Percentiles rank a stretch among this genome's conserved stretches.
phyloP scores from a whole-genome alignment of 2,329 filamentous ascomycete genomes.

The Penicillium crustosum region DNA sequence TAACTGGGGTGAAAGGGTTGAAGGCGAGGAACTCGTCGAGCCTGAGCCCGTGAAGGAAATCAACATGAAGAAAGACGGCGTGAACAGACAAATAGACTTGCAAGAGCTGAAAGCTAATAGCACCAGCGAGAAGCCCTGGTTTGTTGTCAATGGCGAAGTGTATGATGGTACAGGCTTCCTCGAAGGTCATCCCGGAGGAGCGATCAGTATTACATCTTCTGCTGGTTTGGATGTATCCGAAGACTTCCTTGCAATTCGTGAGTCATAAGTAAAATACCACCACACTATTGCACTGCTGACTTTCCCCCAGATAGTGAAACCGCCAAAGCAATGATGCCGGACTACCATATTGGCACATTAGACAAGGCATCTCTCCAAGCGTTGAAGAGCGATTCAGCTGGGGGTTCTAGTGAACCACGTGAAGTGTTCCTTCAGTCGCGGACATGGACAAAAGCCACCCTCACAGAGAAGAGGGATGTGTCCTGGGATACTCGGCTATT shows the following conservation, averaged over 20 bases:
- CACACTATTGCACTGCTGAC: conserved; percentile 26
- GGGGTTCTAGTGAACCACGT: conserved; percentile 48
- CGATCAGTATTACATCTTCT: conserved; percentile 76
- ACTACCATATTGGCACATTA: conserved; percentile 80
- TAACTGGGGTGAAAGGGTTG: conserved; percentile 75
- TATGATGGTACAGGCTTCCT: conserved; percentile 83
- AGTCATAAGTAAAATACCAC: conserved; percentile 40
- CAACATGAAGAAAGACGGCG: conserved; percentile 70
- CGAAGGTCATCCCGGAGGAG: conserved; percentile 80
- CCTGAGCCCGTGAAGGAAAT: conserved; percentile 63
- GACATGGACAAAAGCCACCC: conserved; percentile 69
- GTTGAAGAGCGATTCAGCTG: conserved; percentile 51
- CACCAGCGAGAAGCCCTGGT: conserved; percentile 70
- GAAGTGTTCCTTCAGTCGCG: conserved; percentile 69
- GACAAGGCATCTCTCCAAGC: conserved; percentile 58
- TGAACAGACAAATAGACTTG: conserved; percentile 64
- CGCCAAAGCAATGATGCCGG: conserved; percentile 83
- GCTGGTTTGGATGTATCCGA: conserved; percentile 82
- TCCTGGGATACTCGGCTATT: conserved; percentile 81
- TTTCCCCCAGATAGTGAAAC: conserved; percentile 76
- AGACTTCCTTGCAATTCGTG: conserved; percentile 89
- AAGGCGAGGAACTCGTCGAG: conserved; percentile 47
- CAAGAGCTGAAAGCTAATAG: conserved; percentile 71
- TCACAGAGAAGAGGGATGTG: conserved; percentile 66
- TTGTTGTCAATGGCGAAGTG: conserved; percentile 82